phyloP scores from a whole-genome alignment of 2,329 filamentous ascomycete species.

The Penicillium olsonii region DNA sequence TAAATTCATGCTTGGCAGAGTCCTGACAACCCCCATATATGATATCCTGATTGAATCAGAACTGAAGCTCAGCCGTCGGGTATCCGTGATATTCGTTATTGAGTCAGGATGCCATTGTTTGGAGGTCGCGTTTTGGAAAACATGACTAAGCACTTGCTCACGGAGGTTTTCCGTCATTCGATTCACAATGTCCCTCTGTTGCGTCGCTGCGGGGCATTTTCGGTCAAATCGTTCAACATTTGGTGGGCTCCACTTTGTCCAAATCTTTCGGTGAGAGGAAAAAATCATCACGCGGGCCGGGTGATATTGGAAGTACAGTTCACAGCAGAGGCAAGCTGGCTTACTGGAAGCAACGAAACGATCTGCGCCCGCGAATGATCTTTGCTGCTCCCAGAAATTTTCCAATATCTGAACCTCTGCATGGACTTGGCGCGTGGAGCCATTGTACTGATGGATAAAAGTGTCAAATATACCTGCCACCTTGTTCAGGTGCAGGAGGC shows the following conservation, averaged over 20 bases:
- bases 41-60: background rate
- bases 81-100: conserved; percentile 10
- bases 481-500: conserved; percentile 31
- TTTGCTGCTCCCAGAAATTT: conserved; percentile 40
- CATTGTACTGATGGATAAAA: conserved; percentile 17
- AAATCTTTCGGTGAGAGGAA: conserved; percentile 30
- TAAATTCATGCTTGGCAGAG: no score
- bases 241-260: conserved; percentile 33
- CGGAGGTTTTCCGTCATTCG: conserved; percentile 28
- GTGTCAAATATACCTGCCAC: conserved; percentile 25
- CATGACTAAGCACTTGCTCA: conserved; percentile 23
- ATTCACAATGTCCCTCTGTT: conserved; percentile 27
- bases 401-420: conserved; percentile 53
- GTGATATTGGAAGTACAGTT: conserved; percentile 32
- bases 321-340: conserved; percentile 53
- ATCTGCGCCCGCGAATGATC: conserved; percentile 43
- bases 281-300: conserved; percentile 28
- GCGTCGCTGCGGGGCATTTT: conserved; percentile 11
- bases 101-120: background rate
- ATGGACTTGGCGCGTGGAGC: conserved; percentile 33
- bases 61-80: background rate
- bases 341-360: conserved; percentile 56
- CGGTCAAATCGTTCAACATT: conserved; percentile 10
- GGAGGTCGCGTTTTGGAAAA: conserved; percentile 18
- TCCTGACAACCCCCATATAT: background rate